Conservation (phyloP, 306 rosid genomes). For the Glycine soja region DNA sequence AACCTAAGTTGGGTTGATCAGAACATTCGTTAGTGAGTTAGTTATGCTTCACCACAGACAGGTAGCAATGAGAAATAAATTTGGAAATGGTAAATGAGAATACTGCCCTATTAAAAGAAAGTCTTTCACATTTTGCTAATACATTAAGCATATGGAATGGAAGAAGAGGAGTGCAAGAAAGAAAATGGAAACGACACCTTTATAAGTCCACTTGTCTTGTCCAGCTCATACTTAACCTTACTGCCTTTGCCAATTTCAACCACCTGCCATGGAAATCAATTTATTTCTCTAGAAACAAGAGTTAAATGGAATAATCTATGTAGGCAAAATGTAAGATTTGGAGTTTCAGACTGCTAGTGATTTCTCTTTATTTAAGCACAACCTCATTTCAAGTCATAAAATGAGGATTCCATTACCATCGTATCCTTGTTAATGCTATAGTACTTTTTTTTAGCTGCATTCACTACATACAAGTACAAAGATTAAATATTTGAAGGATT, state of each 20-base stretch:
- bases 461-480: background rate
- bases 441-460: constrained; percentile 9
- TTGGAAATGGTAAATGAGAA: constrained; percentile 10
- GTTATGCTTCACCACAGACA: constrained; percentile 38
- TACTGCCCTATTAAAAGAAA: constrained; percentile 22
- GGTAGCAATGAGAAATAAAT: background rate
- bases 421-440: constrained; percentile 23
- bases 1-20: constrained; percentile 64
- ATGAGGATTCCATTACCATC: background rate
- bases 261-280: constrained; percentile 68
- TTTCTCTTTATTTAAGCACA: constrained; percentile 16
- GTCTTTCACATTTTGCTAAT: constrained; percentile 29
- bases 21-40: constrained; percentile 42
- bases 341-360: constrained; percentile 32
- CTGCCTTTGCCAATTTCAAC: constrained; percentile 94
- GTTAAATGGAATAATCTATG: constrained; percentile 28
- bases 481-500: background rate
- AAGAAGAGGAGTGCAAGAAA: constrained; percentile 32
- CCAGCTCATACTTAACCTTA: constrained; percentile 97
- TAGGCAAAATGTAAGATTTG: constrained; percentile 31
- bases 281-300: constrained; percentile 27
- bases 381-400: constrained; percentile 25
- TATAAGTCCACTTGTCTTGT: constrained; percentile 90
- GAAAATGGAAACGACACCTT: constrained; percentile 59
- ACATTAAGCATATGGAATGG: constrained; percentile 30